Base-by-base conservation (phyloP, 73 alveolate genomes). In the Symbiodinium pilosum region DNA sequence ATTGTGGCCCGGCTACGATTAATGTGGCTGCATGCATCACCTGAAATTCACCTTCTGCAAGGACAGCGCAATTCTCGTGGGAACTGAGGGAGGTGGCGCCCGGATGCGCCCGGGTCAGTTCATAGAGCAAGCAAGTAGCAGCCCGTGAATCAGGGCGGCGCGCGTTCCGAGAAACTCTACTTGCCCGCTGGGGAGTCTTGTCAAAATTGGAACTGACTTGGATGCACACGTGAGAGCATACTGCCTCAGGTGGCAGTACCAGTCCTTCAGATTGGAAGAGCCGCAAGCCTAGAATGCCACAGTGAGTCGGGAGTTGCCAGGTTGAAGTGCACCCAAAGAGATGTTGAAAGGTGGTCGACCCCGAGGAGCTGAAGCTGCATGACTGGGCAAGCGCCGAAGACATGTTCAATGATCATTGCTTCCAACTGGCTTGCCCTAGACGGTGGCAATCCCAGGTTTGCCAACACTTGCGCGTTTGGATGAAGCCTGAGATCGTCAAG, bases 61-160 rank as follows among this genome's bases (percentile, higher is more conserved):
- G 97, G 97, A 42, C 97, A 30, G 97, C 97, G 26, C 75, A 86
- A 8, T 91, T 91, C 97, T 91, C 97, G 14, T 91, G 97, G 97
- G 97, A 91, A 43, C 97, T 91, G 26, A 8, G 39, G 24, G 97
- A 91, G 97, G 97, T 77, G 14, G 20, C 11, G 36, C 1, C 39
- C n/a, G n/a, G 38, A 64, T 26, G 77, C n/a, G 16, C 71, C 16
- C 0, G 69, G 69, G 26, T 54, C 71, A 54, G n/a, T n/a, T 64
- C 77, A 64, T 32, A 28, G 38, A 14, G 24, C 59, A 9, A 24
- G 81, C 39, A 64, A 14, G 30, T 28, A 11, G 38, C 39, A 20
- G 21, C 81, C 5, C 30, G 30, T 28, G 3, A 9, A 3, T 32
- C 81, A 64, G 81, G 81, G 81, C 81, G 81, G 81, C 12, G 81